Conservation (phyloP, 345 rosid species). For the Salix exigua region DNA sequence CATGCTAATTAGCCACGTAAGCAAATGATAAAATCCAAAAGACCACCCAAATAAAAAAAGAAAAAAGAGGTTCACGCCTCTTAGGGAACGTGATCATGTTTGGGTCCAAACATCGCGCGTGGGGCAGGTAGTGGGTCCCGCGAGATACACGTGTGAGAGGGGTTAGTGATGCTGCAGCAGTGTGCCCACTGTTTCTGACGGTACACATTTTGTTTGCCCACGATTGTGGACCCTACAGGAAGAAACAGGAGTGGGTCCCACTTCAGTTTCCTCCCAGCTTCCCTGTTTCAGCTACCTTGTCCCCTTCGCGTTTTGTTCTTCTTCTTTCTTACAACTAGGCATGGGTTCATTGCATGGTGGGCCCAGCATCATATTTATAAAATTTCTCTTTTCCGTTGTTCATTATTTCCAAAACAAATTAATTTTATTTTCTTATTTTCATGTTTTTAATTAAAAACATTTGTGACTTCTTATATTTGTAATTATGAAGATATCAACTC, state of each 20-base stretch:
- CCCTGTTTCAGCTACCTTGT: slow-evolving; percentile 29
- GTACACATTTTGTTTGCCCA: not conserved
- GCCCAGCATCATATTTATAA: not conserved
- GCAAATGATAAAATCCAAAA: slow-evolving; percentile 5
- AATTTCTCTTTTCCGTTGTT: too few relatives aligned
- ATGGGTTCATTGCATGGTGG: slow-evolving; percentile 31
- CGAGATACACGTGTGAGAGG: slow-evolving; percentile 15
- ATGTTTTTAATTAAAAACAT: too few relatives aligned
- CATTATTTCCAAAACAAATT: too few relatives aligned
- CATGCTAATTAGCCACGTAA: slow-evolving; percentile 15
- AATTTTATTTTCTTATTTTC: too few relatives aligned
- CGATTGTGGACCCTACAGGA: slow-evolving; percentile 12
- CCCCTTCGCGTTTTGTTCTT: not conserved
- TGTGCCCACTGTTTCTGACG: not conserved
- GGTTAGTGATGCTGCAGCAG: not conserved
- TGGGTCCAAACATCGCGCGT: not conserved
- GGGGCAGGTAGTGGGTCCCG: slow-evolving; percentile 12
- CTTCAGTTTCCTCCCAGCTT: slow-evolving; percentile 32
- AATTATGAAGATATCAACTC: too few relatives aligned
- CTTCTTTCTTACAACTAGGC: slow-evolving; percentile 30
- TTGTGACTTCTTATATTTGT: too few relatives aligned
- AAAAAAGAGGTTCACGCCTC: not conserved
- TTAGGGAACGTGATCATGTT: slow-evolving; percentile 6
- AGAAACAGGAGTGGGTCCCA: slow-evolving; percentile 29
- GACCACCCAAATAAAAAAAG: not conserved